phyloP scores from a whole-genome alignment of 164 flowering plant genomes.

The Saururus chinensis region DNA sequence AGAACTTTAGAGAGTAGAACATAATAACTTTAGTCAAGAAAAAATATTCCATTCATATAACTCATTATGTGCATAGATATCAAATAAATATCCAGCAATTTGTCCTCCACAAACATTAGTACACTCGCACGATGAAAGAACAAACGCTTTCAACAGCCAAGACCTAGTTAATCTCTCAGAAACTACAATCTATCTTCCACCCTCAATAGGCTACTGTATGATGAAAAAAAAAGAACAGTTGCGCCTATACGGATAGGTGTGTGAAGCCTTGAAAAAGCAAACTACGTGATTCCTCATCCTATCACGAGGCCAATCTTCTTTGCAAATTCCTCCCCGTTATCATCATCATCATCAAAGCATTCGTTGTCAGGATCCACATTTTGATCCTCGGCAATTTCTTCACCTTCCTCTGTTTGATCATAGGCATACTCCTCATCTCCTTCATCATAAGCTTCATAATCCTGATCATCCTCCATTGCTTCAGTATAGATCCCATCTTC shows the following conservation, averaged over 20 bases:
- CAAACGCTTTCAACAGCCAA: not conserved
- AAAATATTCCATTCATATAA: no score
- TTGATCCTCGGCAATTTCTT: slow-evolving; percentile 44
- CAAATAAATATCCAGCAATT: slow-evolving; percentile 5
- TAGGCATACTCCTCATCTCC: slow-evolving; percentile 45
- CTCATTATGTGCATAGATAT: slow-evolving; percentile 1
- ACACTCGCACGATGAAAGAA: not conserved
- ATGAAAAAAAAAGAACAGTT: not conserved
- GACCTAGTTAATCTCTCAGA: not conserved
- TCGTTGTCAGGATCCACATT: slow-evolving; percentile 39
- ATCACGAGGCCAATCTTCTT: slow-evolving; percentile 59
- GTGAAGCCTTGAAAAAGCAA: not conserved
- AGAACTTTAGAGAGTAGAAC: no score
- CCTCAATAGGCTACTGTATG: not conserved
- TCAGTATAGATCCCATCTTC: slow-evolving; percentile 35
- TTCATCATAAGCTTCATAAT: slow-evolving; percentile 40
- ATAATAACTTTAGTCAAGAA: no score
- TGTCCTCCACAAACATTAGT: slow-evolving; percentile 1
- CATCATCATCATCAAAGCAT: slow-evolving; percentile 37
- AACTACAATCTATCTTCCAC: not conserved
- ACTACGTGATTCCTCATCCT: slow-evolving; percentile 7
- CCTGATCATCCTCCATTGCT: slow-evolving; percentile 26
- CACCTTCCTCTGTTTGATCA: slow-evolving; percentile 40
- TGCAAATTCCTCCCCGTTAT: slow-evolving; percentile 75
- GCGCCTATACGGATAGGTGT: not conserved